Percentiles rank a stretch among this genome's conserved stretches.
Evolutionary conservation across 2,329 filamentous ascomycete genomes (phyloP).

Genomic region (Phialophora macrospora): DNA sequence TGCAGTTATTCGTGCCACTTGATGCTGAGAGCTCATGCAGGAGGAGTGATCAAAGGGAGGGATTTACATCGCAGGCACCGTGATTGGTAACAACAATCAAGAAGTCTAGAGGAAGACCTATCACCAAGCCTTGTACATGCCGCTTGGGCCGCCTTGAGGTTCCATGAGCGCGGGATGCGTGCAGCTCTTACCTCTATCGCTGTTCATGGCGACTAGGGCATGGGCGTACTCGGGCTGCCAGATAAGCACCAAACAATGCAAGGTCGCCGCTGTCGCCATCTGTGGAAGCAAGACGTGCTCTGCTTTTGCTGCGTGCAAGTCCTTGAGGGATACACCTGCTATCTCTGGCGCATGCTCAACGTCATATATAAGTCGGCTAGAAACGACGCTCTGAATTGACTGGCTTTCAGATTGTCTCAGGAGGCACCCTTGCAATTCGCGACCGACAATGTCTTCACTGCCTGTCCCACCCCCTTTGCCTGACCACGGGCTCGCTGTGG

Average conservation of each 20-base stretch:
- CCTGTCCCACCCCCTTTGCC: slow-evolving; percentile 20
- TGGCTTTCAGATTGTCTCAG: background rate
- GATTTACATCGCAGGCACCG: background rate
- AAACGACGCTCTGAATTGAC: background rate
- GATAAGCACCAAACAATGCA: background rate
- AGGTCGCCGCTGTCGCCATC: slow-evolving; percentile 18
- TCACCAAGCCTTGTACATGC: background rate
- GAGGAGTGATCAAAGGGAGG: background rate
- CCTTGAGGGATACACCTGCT: background rate
- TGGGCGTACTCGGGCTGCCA: background rate
- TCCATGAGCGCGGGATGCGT: background rate
- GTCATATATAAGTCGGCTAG: slow-evolving; percentile 2
- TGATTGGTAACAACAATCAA: background rate
- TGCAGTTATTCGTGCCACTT: background rate
- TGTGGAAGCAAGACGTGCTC: slow-evolving; percentile 19
- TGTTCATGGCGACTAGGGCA: background rate
- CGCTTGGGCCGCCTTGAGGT: background rate
- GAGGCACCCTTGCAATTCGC: background rate
- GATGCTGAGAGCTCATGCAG: slow-evolving; percentile 3
- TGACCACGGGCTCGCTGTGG: slow-evolving; percentile 13
- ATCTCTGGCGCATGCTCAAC: background rate
- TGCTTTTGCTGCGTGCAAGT: background rate
- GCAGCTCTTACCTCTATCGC: background rate
- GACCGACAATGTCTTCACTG: slow-evolving; percentile 12
- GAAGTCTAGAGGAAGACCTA: background rate